A percentile compares a stretch with the other conserved stretches of the same genome.
Conservation (phyloP, 805 yeast species). For the Metschnikowia proteae region DNA sequence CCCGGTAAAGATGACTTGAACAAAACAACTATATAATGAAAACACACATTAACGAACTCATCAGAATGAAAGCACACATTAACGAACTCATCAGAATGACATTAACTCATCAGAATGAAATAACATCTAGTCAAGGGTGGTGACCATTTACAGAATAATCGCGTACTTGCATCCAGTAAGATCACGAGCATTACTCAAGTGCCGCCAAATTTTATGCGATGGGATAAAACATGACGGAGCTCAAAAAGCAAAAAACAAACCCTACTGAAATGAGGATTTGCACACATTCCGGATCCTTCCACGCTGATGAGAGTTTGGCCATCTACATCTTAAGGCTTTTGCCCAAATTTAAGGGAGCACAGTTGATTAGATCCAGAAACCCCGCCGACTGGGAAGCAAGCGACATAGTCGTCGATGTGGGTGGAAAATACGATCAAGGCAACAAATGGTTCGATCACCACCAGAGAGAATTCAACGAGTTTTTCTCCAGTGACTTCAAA, state of each 20-base stretch:
- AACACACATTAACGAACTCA: background rate
- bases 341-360: conserved; percentile 64
- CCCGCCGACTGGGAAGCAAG: conserved; percentile 78
- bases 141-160: too few species aligned
- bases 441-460: conserved; percentile 90
- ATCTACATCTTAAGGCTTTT: conserved; percentile 76
- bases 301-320: conserved; percentile 95
- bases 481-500: conserved; percentile 56
- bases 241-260: conserved; percentile 19
- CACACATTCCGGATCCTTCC: conserved; percentile 91
- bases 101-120: too few species aligned
- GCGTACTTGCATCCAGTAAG: conserved; percentile 9
- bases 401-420: conserved; percentile 92
- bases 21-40: background rate
- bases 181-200: conserved; percentile 9
- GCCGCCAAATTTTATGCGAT: background rate
- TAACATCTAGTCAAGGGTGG: too few species aligned
- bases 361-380: conserved; percentile 78
- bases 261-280: conserved; percentile 54
- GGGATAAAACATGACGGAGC: conserved; percentile 19
- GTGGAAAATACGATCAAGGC: conserved; percentile 80
- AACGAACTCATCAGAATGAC: too few species aligned
- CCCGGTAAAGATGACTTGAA: conserved; percentile 13
- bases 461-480: conserved; percentile 83
- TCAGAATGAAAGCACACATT: background rate